Evolutionary conservation across 2,329 filamentous ascomycete genomes (phyloP).

Genomic region (Sarocladium kiliense): DNA sequence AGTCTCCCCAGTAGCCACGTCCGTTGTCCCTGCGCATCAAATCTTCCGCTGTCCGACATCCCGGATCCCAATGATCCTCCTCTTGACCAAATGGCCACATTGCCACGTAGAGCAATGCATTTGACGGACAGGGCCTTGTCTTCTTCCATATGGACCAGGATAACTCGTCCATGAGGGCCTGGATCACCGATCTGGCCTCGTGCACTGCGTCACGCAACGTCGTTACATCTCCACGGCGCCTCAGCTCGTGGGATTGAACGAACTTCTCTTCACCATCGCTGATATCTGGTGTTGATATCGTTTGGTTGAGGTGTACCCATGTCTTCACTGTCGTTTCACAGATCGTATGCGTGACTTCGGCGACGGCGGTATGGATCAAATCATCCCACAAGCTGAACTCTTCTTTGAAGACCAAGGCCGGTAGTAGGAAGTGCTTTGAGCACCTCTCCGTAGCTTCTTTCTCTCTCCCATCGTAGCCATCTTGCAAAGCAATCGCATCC

Average conservation of each 20-base stretch:
- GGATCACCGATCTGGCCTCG: constrained; percentile 16
- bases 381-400: constrained; percentile 35
- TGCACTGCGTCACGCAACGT: background rate
- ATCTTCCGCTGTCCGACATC: constrained; percentile 21
- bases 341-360: constrained; percentile 31
- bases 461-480: constrained; percentile 24
- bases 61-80: constrained; percentile 44
- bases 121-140: constrained; percentile 44
- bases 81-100: constrained; percentile 56
- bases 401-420: constrained; percentile 17
- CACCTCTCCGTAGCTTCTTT: constrained; percentile 38
- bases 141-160: constrained; percentile 57
- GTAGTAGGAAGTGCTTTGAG: constrained; percentile 36
- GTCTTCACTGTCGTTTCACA: constrained; percentile 22
- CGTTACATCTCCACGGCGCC: background rate
- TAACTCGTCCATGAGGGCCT: constrained; percentile 40
- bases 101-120: constrained; percentile 56
- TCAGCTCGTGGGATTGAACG: background rate
- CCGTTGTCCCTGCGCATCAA: constrained; percentile 14
- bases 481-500: constrained; percentile 9
- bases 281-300: background rate
- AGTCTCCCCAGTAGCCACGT: background rate
- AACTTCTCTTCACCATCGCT: background rate
- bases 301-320: background rate
- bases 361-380: constrained; percentile 39